Percentiles rank a stretch among this genome's conserved stretches.
Evolutionary conservation across 345 rosid species (phyloP).

Genomic region (Streptanthus diversifolius): DNA sequence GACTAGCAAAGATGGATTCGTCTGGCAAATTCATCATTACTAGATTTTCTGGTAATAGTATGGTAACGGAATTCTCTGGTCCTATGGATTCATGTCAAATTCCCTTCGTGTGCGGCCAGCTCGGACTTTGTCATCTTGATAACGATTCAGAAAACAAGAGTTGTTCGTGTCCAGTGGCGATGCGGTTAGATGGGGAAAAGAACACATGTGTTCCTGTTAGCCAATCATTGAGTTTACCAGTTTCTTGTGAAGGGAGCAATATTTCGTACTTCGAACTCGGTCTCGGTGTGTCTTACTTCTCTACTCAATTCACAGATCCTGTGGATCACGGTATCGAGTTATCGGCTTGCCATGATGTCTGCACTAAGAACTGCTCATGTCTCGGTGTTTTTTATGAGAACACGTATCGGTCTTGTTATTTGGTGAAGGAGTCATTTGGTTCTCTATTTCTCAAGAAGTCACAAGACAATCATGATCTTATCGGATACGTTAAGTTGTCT

Average conservation of each 20-base stretch:
- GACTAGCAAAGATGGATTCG: constrained; percentile 51
- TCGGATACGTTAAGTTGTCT: constrained; percentile 31
- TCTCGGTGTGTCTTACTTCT: constrained; percentile 53
- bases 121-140: constrained; percentile 51
- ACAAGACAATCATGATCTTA: constrained; percentile 35
- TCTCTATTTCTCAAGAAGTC: constrained; percentile 43
- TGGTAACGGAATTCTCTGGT: constrained; percentile 50
- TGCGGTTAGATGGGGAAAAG: constrained; percentile 36
- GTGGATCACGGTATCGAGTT: constrained; percentile 39
- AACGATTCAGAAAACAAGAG: constrained; percentile 30
- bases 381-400: constrained; percentile 57
- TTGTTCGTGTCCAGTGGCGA: constrained; percentile 70
- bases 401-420: constrained; percentile 67
- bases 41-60: constrained; percentile 41
- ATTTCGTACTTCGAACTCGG: constrained; percentile 48
- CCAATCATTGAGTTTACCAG: constrained; percentile 43
- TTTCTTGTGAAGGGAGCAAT: constrained; percentile 49
- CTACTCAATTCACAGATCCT: constrained; percentile 51
- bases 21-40: constrained; percentile 54
- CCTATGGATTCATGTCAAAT: constrained; percentile 58
- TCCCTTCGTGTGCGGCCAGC: constrained; percentile 57
- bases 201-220: constrained; percentile 48
- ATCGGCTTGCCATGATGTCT: constrained; percentile 53
- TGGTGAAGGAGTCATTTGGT: constrained; percentile 53
- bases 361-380: constrained; percentile 66